phyloP scores from a whole-genome alignment of 2,329 filamentous ascomycete genomes.

The Pyrenophora teres region DNA sequence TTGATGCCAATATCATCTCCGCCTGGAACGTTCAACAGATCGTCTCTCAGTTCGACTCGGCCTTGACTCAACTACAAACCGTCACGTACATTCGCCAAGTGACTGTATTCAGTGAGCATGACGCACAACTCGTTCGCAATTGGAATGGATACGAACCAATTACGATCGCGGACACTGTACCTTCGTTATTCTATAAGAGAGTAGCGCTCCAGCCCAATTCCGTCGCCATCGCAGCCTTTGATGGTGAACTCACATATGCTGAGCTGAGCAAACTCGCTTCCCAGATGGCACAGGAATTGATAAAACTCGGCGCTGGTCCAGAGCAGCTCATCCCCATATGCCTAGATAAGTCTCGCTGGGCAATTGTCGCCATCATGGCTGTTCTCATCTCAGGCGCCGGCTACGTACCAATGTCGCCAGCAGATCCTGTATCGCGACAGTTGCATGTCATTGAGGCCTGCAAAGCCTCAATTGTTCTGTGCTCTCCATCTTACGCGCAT shows the following conservation, averaged over 20 bases:
- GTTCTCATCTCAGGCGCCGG: conserved; percentile 44
- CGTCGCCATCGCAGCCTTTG: conserved; percentile 34
- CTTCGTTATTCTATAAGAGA: conserved; percentile 31
- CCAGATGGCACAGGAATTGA: conserved; percentile 36
- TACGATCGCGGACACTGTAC: conserved; percentile 32
- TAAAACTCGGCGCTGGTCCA: conserved; percentile 38
- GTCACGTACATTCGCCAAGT: conserved; percentile 29
- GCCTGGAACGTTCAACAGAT: conserved; percentile 37
- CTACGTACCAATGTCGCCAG: conserved; percentile 38
- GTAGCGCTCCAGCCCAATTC: conserved; percentile 23
- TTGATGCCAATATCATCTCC: conserved; percentile 36
- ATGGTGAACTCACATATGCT: conserved; percentile 38
- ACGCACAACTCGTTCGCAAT: conserved; percentile 27
- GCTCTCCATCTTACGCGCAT: conserved; percentile 29
- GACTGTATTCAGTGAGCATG: conserved; percentile 33
- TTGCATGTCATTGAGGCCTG: conserved; percentile 36
- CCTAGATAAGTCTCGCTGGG: conserved; percentile 45
- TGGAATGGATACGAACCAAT: conserved; percentile 33
- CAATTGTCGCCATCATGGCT: conserved; percentile 44
- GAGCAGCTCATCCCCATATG: conserved; percentile 44
- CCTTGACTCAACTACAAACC: conserved; percentile 33
- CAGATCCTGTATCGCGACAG: conserved; percentile 33
- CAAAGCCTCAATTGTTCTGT: conserved; percentile 34
- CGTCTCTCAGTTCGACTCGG: conserved; percentile 36
- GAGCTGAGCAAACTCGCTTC: conserved; percentile 31